Evolutionary conservation across 495 filamentous ascomycete species (phyloP).

Genomic region (Aspergillus incahuasiensis): DNA sequence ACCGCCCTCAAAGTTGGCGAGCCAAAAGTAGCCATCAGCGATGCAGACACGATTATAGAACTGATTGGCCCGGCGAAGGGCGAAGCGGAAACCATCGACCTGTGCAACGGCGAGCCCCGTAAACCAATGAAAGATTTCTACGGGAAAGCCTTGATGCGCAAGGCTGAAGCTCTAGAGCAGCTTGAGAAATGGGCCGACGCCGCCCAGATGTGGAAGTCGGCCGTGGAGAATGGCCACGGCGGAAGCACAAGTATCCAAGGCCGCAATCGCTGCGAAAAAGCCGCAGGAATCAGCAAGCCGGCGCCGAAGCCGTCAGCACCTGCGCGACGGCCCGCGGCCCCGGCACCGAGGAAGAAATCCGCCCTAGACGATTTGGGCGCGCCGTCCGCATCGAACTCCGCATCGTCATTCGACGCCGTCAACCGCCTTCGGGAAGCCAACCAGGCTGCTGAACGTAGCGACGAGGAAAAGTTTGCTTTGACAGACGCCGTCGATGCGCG

Average conservation of each 20-base stretch:
- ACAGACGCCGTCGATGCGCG: slow-evolving; percentile 75
- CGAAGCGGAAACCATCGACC: slow-evolving; percentile 70
- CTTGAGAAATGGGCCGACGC: slow-evolving; percentile 92
- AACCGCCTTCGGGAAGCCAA: slow-evolving; percentile 75
- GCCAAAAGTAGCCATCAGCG: slow-evolving; percentile 74
- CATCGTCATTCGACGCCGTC: slow-evolving; percentile 55
- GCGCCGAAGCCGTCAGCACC: slow-evolving; percentile 32
- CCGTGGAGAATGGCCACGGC: slow-evolving; percentile 79
- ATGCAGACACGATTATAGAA: slow-evolving; percentile 74
- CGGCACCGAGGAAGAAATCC: slow-evolving; percentile 35
- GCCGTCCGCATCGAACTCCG: slow-evolving; percentile 16
- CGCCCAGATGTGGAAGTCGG: slow-evolving; percentile 68
- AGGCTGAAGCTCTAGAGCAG: slow-evolving; percentile 92
- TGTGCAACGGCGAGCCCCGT: slow-evolving; percentile 56
- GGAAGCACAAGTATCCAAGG: slow-evolving; percentile 79
- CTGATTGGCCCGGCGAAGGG: slow-evolving; percentile 78
- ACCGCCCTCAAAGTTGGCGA: slow-evolving; percentile 86
- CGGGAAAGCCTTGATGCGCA: slow-evolving; percentile 86
- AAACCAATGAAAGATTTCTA: slow-evolving; percentile 92
- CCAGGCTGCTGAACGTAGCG: slow-evolving; percentile 71
- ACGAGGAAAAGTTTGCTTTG: slow-evolving; percentile 89
- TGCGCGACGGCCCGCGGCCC: slow-evolving; percentile 32
- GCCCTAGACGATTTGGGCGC: slow-evolving; percentile 45
- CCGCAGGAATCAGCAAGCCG: slow-evolving; percentile 56
- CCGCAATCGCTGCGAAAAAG: slow-evolving; percentile 86